phyloP scores from a whole-genome alignment of 495 filamentous ascomycete genomes.

The Talaromyces adpressus region DNA sequence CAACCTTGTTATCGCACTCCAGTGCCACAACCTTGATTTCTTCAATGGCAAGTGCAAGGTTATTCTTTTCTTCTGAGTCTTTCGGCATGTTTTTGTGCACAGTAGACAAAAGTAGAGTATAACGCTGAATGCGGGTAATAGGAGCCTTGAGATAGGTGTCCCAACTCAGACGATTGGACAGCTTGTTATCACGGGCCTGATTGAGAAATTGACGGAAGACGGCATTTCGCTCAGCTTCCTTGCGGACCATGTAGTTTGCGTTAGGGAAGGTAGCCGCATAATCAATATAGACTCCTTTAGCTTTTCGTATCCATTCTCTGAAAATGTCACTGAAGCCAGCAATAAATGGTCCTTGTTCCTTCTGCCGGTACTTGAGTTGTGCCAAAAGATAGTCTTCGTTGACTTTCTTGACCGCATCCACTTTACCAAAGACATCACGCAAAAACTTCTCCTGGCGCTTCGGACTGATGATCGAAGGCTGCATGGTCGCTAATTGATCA shows the following conservation, averaged over 20 bases:
- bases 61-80: slow-evolving; percentile 86
- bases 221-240: slow-evolving; percentile 77
- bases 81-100: slow-evolving; percentile 76
- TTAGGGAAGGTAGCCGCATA: slow-evolving; percentile 85
- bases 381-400: slow-evolving; percentile 93
- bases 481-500: slow-evolving; percentile 64
- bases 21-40: slow-evolving; percentile 88
- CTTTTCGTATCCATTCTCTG: slow-evolving; percentile 96
- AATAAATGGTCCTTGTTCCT: slow-evolving; percentile 94
- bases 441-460: slow-evolving; percentile 72
- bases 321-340: slow-evolving; percentile 95
- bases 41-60: slow-evolving; percentile 80
- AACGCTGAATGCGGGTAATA: slow-evolving; percentile 88
- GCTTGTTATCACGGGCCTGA: slow-evolving; percentile 65
- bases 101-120: slow-evolving; percentile 73
- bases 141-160: slow-evolving; percentile 90
- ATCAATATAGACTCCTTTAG: slow-evolving; percentile 78
- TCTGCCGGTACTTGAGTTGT: slow-evolving; percentile 94
- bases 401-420: slow-evolving; percentile 80
- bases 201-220: slow-evolving; percentile 84
- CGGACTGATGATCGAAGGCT: slow-evolving; percentile 74
- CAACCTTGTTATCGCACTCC: slow-evolving; percentile 93
- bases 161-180: slow-evolving; percentile 85
- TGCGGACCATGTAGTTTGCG: slow-evolving; percentile 74
- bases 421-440: slow-evolving; percentile 79